Base-by-base conservation (phyloP, 2,329 filamentous ascomycete genomes). In the Neopestalotiopsis sp. region DNA sequence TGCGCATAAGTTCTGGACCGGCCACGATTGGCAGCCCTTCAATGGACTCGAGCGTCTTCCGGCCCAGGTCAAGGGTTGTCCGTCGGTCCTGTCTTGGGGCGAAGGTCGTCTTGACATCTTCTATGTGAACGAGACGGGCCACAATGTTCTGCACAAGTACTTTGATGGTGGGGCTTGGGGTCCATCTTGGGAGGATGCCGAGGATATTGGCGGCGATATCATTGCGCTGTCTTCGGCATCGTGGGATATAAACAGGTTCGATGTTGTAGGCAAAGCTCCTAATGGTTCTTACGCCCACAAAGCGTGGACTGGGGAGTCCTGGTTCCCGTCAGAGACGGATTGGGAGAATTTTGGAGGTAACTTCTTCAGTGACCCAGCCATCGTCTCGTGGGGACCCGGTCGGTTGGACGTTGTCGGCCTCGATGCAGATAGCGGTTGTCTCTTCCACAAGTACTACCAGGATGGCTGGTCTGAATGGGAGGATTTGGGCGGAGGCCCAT, bases 121-220 rank as follows among this genome's bases (percentile, higher is more conserved):
- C 4, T 74, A 70, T 66, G 34, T 69, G 42, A 68, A 70, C n/a
- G 12, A 20, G 9, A 68, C 69, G 3, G 56, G 66, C 6, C 49
- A 38, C 14, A 52, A 61, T 9, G 72, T 74, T 24, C n/a, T 69
- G n/a, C 72, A 74, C 69, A 74, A 74, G 68, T 74, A 72, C 57
- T 70, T 69, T 28, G 72, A 60, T 9, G 66, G 68, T 32, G 73
- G 71, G 2, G 32, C 4, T n/a, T 74, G 72, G 73, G 72, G 72
- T 2, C 72, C 72, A 3, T 73, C 72, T 2, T 73, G 72, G 72
- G 67, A 72, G 20, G 63, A 52, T 9, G 67, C 68, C 34, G 38
- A 67, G 1, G 24, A 72, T 12, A 67, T 74, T 2, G 72, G 73
- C 13, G 71, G 71, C 13, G 56, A 69, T 4, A 28, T 73, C 12